Evolutionary conservation across 345 rosid species (phyloP), one percentile per base, ranked within the genome.

Genomic region (Arabis alpina): DNA sequence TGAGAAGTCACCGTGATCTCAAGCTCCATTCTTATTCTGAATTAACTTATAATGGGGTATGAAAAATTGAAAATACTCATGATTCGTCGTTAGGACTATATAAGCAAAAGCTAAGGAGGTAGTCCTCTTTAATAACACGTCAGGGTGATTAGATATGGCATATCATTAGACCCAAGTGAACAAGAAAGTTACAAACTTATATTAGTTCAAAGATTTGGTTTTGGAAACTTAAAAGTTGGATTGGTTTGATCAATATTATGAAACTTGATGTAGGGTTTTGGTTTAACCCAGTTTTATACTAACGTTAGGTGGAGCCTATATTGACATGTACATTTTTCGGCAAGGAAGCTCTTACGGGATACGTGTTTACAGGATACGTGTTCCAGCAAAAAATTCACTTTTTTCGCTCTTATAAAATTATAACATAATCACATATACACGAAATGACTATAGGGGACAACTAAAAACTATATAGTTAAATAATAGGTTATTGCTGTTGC

Each of bases 1-100:
- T 53, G 58, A 56, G 66, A 77, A 54, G 71, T 67, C 12, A 63
- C 32, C 5, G 61, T 49, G 6, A 42, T 62, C 48, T 54, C 47
- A 39, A 56, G 55, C 51, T 61, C 68, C 75, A 61, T 71, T 52
- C 9, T 42, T 49, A 10, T 14, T 69, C 30, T 52, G 32, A 19
- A 11, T 1, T 36, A 36, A 14, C 60, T 52, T 25, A 6, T 10
- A 11, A 11, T 63, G 40, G 28, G 28, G 4, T 19, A 19, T 19
- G 23, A 19, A 19, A 19, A 19, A 19, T 19, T 19, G 23, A 19
- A 19, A 19, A 19, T 19, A 19, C 23, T 40, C 27, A 40, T 32
- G 25, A 16, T 67, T 44, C n/a, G 2, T 28, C n/a, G 3, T 32
- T 28, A 28, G 34, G 32, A 32, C n/a, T 68, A 55, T 68, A 44